Percentiles rank a stretch among this genome's conserved stretches.
phyloP scores from a whole-genome alignment of 345 rosid genomes.

The Iberis pinnata region DNA sequence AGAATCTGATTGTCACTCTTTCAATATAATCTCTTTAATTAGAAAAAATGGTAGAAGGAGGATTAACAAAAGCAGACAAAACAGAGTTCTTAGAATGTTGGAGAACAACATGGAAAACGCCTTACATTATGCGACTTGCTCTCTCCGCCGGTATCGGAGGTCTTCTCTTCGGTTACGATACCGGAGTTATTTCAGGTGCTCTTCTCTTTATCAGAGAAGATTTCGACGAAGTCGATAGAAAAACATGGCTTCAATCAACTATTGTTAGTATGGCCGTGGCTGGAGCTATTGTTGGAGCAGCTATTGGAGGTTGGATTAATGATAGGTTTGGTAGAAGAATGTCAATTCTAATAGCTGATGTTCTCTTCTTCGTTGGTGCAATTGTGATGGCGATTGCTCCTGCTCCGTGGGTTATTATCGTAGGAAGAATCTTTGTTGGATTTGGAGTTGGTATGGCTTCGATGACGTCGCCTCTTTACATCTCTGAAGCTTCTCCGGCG shows the following conservation, averaged over 20 bases:
- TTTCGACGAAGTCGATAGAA: slow-evolving; percentile 50
- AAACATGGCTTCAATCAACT: slow-evolving; percentile 68
- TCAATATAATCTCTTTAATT: not conserved
- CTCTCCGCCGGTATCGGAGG: slow-evolving; percentile 94
- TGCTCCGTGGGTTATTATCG: slow-evolving; percentile 53
- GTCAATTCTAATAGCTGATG: slow-evolving; percentile 54
- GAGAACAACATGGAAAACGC: slow-evolving; percentile 55
- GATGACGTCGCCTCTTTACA: slow-evolving; percentile 89
- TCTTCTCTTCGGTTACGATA: slow-evolving; percentile 88
- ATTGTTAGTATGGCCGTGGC: slow-evolving; percentile 89
- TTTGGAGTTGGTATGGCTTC: slow-evolving; percentile 96
- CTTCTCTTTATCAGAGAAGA: slow-evolving; percentile 72
- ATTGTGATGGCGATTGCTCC: slow-evolving; percentile 68
- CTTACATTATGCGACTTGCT: slow-evolving; percentile 78
- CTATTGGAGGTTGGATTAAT: slow-evolving; percentile 63
- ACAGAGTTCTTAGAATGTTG: slow-evolving; percentile 81
- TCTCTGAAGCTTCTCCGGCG: slow-evolving; percentile 89
- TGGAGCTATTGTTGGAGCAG: slow-evolving; percentile 89
- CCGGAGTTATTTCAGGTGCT: slow-evolving; percentile 95
- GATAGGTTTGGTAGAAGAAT: slow-evolving; percentile 67
- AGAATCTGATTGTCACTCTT: not conserved
- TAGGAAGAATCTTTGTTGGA: slow-evolving; percentile 78
- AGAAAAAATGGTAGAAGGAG: slow-evolving; percentile 68
- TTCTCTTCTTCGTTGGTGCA: slow-evolving; percentile 61
- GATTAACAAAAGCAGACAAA: slow-evolving; percentile 41